A percentile compares a stretch with the other conserved stretches of the same genome.
Conservation (phyloP, 2,329 filamentous ascomycete genomes). For the Claviceps digitariae region DNA sequence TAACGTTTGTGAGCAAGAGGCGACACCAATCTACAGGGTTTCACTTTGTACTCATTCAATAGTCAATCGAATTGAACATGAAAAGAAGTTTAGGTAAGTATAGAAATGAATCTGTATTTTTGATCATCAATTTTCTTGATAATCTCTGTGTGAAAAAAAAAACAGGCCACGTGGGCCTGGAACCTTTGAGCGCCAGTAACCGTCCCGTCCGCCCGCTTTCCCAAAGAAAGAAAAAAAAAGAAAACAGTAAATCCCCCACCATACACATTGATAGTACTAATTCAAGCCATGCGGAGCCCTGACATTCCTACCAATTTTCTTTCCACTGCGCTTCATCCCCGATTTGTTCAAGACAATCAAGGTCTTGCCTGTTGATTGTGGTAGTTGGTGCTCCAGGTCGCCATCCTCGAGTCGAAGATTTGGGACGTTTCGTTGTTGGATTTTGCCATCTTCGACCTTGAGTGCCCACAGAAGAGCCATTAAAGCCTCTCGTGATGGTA, state of each 20-base stretch:
- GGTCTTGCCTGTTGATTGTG: slow-evolving; percentile 8
- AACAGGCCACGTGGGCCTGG: slow-evolving; percentile 1
- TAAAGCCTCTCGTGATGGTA: slow-evolving; percentile 35
- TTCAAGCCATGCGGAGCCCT: neutral
- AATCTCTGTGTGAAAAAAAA: neutral
- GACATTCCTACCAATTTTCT: slow-evolving; percentile 6
- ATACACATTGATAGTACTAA: neutral
- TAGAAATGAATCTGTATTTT: neutral
- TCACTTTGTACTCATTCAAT: no score
- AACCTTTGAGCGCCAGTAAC: slow-evolving; percentile 6
- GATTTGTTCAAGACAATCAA: slow-evolving; percentile 13
- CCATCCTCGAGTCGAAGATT: slow-evolving; percentile 13
- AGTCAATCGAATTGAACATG: neutral
- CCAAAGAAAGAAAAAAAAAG: neutral
- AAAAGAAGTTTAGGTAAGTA: no score
- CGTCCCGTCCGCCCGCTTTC: slow-evolving; percentile 1
- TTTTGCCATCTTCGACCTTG: slow-evolving; percentile 27
- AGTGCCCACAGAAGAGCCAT: slow-evolving; percentile 35
- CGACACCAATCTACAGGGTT: no score
- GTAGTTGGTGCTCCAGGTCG: slow-evolving; percentile 11
- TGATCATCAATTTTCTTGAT: neutral
- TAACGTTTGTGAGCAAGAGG: no score
- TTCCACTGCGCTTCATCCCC: slow-evolving; percentile 11
- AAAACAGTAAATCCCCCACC: slow-evolving; percentile 4
- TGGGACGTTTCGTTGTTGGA: slow-evolving; percentile 12